Percentiles rank a stretch among this genome's conserved stretches.
These are phyloP conservation scores for Phlebiopsis gigantea DNA, from an alignment of 768 basidiomycete genomes.

Conservation along the genomic window DNA sequence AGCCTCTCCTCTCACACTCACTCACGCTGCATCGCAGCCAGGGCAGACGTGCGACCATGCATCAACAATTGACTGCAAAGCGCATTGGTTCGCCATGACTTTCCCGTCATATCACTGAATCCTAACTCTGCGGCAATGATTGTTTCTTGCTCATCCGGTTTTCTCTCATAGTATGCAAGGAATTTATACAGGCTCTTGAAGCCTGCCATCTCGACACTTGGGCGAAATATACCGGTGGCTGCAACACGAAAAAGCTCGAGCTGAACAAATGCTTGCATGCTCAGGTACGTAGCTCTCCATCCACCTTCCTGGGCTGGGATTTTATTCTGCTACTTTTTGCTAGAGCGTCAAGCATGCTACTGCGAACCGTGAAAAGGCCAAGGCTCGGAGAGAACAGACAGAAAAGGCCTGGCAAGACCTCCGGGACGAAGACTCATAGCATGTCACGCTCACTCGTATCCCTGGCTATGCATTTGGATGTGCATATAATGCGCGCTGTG, in stretches of 20 bases:
- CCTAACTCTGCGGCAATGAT: slow-evolving; percentile 8
- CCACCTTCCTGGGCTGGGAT: neutral
- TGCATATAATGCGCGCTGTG: neutral
- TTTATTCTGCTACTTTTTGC: neutral
- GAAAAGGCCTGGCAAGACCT: slow-evolving; percentile 57
- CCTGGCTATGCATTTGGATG: neutral
- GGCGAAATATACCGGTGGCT: slow-evolving; percentile 63
- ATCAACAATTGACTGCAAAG: slow-evolving; percentile 24
- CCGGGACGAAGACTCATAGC: slow-evolving; percentile 37
- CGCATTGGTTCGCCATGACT: slow-evolving; percentile 16
- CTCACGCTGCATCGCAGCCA: neutral
- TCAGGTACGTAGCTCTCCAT: slow-evolving; percentile 44
- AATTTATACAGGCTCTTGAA: slow-evolving; percentile 74
- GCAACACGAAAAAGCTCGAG: slow-evolving; percentile 62
- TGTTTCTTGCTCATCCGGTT: slow-evolving; percentile 8
- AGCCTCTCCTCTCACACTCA: neutral
- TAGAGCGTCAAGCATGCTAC: slow-evolving; percentile 39
- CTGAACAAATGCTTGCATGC: slow-evolving; percentile 65
- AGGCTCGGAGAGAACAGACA: slow-evolving; percentile 46
- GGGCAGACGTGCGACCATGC: slow-evolving; percentile 16
- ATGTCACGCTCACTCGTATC: neutral
- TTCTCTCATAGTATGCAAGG: slow-evolving; percentile 52
- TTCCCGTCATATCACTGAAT: neutral
- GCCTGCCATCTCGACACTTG: slow-evolving; percentile 60
- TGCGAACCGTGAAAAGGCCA: slow-evolving; percentile 56